Evolutionary conservation across 805 yeast genomes (phyloP), one percentile per base, ranked within the genome.

Genomic region (Suhomyces canberraensis): DNA sequence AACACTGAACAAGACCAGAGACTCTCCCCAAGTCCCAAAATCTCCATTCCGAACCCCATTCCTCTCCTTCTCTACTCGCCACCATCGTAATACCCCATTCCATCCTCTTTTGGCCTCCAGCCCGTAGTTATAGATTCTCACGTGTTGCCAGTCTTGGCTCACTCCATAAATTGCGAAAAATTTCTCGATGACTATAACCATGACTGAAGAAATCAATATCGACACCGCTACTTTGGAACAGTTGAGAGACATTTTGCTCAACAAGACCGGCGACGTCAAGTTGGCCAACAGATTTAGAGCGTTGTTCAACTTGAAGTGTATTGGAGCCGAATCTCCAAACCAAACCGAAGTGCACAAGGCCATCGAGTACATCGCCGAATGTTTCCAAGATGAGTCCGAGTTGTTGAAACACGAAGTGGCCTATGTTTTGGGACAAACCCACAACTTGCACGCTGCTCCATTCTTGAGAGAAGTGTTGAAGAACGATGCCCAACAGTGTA

Each of bases 371-470:
- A 91, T 93, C 47, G 85, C 89, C 30, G 90, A 78, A 51, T 82
- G 91, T 44, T 93, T 93, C 56, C 61, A 61, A 26, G 95, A 87
- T 56, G 76, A 78, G 35, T 82, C 95, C 15, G 98, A 95, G 63
- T 75, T 93, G 36, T 73, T 93, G 57, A 95, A 95, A 67, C 99
- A 93, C 57, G 99, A 93, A 65, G 95, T 93, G 38, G 98, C 98
- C 6, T 93, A 93, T 54, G 97, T 91, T 9, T 68, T 93, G 41
- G 99, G 99, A 31, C 99, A 93, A 66, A 90, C 96, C 31, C 81
- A 85, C 58, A 90, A 90, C 66, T 56, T 80, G 48, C 62, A 76
- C 39, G 88, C 96, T 40, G 85, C 91, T 42, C 83, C 86, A 33
- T 72, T 79, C 33, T 73, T 93, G 42, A 76, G 87, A 59, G 72